Evolutionary conservation across 31 red algal genomes (phyloP), one percentile per base, ranked within the genome.

Genomic region (Porphyra umbilicalis): DNA sequence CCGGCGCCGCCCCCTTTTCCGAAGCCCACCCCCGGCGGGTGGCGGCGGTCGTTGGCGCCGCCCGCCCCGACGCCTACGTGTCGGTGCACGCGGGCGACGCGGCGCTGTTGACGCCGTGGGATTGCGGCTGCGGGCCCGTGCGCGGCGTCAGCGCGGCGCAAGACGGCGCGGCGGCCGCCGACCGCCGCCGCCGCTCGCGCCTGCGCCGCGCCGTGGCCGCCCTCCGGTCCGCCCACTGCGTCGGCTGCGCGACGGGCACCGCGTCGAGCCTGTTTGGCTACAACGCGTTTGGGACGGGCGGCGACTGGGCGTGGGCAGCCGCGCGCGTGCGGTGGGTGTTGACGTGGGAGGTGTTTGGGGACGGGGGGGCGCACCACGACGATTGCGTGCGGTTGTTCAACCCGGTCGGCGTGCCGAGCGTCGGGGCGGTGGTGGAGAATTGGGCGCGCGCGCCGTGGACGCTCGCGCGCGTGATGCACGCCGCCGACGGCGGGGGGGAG

Each of bases 291-390:
- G 92, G 92, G 35, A 94, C 87, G 7, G 83, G 80, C 8, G 87
- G 82, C 18, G 92, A 94, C 78, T 85, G 84, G 74, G 77, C 76
- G 32, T 31, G 77, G 33, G 92, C 36, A 10, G 38, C 38, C 33
- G 38, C 74, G 1, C 78, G 82, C 18, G 88, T 90, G 8, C 80
- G 44, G 79, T 76, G 86, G 10, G 88, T 79, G 32, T 68, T 86
- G 15, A 94, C 92, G 32, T 76, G 86, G 38, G 92, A 94, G 80
- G 79, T 94, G 36, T 94, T 34, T 83, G 92, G 92, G 9, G 81
- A 76, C 29, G 77, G 82, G 35, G 78, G 81, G 4, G 71, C 82
- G 25, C 35, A 76, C 32, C 31, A 78, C 18, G 80, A 76, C 35
- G 79, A 88, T 18, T 91, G 88, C 34, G 74, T 75, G 31, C 30